phyloP scores from a whole-genome alignment of 2,329 filamentous ascomycete species.

The Fusarium incarnatum region DNA sequence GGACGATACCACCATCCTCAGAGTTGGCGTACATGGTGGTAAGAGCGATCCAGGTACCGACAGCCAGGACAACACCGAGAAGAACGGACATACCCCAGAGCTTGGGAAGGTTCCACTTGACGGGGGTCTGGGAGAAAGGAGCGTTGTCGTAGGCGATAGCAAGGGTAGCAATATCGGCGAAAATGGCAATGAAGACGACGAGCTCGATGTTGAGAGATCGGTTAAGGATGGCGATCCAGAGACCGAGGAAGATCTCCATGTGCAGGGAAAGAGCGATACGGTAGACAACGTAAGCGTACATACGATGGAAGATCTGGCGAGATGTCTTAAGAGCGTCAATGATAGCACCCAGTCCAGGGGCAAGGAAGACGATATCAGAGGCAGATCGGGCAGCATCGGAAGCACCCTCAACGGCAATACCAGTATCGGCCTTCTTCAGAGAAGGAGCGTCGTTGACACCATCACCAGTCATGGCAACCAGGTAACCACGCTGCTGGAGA shows the following conservation, averaged over 20 bases:
- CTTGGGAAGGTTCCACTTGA: slow-evolving; percentile 96
- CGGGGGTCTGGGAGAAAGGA: slow-evolving; percentile 84
- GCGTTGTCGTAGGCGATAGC: slow-evolving; percentile 95
- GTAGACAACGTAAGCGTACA: slow-evolving; percentile 97
- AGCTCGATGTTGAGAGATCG: slow-evolving; percentile 85
- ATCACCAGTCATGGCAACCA: slow-evolving; percentile 96
- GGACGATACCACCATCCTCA: slow-evolving; percentile 83
- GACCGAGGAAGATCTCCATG: slow-evolving; percentile 89
- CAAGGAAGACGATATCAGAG: slow-evolving; percentile 93
- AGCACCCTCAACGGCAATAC: slow-evolving; percentile 93
- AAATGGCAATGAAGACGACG: slow-evolving; percentile 93
- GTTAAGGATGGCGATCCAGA: slow-evolving; percentile 93
- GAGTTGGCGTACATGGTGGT: slow-evolving; percentile 82
- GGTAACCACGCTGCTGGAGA: slow-evolving; percentile 90
- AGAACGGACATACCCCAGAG: slow-evolving; percentile 93
- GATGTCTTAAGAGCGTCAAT: slow-evolving; percentile 94
- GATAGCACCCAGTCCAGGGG: slow-evolving; percentile 89
- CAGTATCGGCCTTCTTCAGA: slow-evolving; percentile 94
- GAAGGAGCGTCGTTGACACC: slow-evolving; percentile 95
- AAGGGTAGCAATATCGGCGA: slow-evolving; percentile 90
- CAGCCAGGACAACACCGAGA: slow-evolving; percentile 81
- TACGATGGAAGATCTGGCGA: slow-evolving; percentile 94
- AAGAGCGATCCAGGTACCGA: slow-evolving; percentile 89
- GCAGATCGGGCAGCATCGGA: slow-evolving; percentile 92
- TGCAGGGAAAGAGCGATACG: slow-evolving; percentile 93